Evolutionary conservation across 441 rosid species (phyloP).

Genomic region (Isatis lusitanica): DNA sequence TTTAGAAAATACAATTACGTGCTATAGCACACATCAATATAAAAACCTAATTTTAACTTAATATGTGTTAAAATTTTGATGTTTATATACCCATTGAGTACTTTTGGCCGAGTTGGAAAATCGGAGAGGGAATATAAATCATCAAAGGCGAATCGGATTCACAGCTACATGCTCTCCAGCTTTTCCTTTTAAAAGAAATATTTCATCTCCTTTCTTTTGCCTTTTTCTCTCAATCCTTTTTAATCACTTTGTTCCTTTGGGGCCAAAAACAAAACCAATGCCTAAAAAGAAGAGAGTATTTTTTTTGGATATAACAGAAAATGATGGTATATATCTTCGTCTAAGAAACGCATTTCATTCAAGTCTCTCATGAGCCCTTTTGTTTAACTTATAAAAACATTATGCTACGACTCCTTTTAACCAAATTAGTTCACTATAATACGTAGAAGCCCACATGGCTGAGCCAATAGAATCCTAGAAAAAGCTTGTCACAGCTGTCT

Average conservation of each 20-base stretch:
- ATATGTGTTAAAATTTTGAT: too few species aligned
- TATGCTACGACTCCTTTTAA: background rate
- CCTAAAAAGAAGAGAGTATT: background rate
- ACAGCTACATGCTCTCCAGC: conserved; percentile 20
- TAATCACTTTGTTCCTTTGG: background rate
- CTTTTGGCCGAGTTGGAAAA: background rate
- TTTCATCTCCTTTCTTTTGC: conserved; percentile 15
- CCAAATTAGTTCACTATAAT: background rate
- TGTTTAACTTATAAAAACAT: background rate
- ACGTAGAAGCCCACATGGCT: conserved; percentile 3
- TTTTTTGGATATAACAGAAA: background rate
- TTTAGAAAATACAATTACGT: too few species aligned
- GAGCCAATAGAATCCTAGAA: conserved; percentile 11
- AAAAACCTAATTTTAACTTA: too few species aligned
- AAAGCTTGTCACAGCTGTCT: conserved; percentile 23
- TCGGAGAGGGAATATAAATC: background rate
- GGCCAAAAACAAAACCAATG: background rate
- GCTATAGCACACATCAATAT: too few species aligned
- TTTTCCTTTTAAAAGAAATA: background rate
- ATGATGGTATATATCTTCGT: background rate
- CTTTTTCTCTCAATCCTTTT: background rate
- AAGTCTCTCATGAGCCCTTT: background rate
- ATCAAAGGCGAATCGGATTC: conserved; percentile 15
- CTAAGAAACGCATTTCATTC: background rate
- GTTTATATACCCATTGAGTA: too few species aligned